Conservation (phyloP, 257 asterid species). For the Ballota nigra region DNA sequence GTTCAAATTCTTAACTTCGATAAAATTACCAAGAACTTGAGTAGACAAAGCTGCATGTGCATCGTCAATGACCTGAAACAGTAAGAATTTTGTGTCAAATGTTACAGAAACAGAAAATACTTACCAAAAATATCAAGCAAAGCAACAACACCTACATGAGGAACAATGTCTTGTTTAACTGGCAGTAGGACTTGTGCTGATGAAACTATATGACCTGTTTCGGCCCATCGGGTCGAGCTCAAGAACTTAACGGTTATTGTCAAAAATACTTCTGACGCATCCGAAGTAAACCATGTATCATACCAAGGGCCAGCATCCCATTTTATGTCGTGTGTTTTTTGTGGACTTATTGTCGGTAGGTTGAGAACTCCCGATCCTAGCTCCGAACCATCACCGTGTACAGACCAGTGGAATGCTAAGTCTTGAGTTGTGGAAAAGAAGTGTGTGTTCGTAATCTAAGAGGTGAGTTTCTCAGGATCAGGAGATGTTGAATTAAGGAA, state of each 20-base stretch:
- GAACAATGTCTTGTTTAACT: constrained; percentile 41
- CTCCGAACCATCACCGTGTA: constrained; percentile 75
- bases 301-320: constrained; percentile 88
- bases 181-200: constrained; percentile 78
- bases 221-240: constrained; percentile 78
- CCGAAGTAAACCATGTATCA: constrained; percentile 52
- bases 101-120: constrained; percentile 15
- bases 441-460: constrained; percentile 76
- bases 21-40: constrained; percentile 49
- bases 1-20: constrained; percentile 51
- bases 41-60: constrained; percentile 35
- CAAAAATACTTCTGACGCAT: constrained; percentile 60
- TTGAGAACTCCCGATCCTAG: constrained; percentile 65
- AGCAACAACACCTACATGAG: constrained; percentile 54
- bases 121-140: constrained; percentile 13
- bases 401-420: constrained; percentile 65
- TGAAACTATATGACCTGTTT: constrained; percentile 75
- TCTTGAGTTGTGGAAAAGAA: constrained; percentile 76
- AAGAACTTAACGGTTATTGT: constrained; percentile 58
- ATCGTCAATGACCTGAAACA: constrained; percentile 45
- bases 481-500: constrained; percentile 1
- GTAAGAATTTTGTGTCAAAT: constrained; percentile 10
- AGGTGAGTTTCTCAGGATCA: constrained; percentile 22
- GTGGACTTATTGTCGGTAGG: constrained; percentile 62
- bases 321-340: constrained; percentile 43